A percentile compares a stretch with the other conserved stretches of the same genome.
These are phyloP conservation scores for Candida coquimbonensis DNA, from an alignment of 805 yeast species.

Conservation along the genomic window DNA sequence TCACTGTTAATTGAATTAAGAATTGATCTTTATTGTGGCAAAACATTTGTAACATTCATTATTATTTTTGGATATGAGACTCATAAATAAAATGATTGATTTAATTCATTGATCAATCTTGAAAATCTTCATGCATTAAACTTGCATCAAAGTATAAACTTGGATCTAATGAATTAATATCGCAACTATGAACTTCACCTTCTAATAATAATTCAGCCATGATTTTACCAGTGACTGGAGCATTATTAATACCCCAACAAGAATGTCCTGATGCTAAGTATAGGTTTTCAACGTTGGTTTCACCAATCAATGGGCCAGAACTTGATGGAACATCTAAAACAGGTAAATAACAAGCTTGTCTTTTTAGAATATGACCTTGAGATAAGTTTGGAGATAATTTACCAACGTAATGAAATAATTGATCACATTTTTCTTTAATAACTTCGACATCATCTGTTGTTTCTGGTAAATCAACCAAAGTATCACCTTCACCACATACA, in stretches of 20 bases:
- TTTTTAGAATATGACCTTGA: slow-evolving; percentile 66
- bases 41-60: no score
- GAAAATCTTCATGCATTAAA: slow-evolving; percentile 18
- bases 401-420: slow-evolving; percentile 74
- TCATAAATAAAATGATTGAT: neutral
- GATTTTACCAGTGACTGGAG: slow-evolving; percentile 93
- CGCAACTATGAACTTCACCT: slow-evolving; percentile 73
- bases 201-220: slow-evolving; percentile 83
- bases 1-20: no score
- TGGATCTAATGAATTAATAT: slow-evolving; percentile 79
- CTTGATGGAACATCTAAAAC: slow-evolving; percentile 89
- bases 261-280: slow-evolving; percentile 89
- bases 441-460: slow-evolving; percentile 92
- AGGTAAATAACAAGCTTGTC: slow-evolving; percentile 95
- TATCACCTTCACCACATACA: slow-evolving; percentile 96
- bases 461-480: slow-evolving; percentile 84
- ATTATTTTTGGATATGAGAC: no score
- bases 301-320: slow-evolving; percentile 91
- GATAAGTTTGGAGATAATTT: slow-evolving; percentile 62
- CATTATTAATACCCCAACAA: slow-evolving; percentile 98
- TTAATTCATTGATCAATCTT: neutral
- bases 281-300: slow-evolving; percentile 76
- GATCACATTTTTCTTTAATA: slow-evolving; percentile 81
- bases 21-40: no score
- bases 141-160: slow-evolving; percentile 77